Percentiles rank a stretch among this genome's conserved stretches.
These are phyloP conservation scores for Pseudogymnoascus sp. DNA, from an alignment of 2,329 filamentous ascomycete genomes.

Conservation along the genomic window DNA sequence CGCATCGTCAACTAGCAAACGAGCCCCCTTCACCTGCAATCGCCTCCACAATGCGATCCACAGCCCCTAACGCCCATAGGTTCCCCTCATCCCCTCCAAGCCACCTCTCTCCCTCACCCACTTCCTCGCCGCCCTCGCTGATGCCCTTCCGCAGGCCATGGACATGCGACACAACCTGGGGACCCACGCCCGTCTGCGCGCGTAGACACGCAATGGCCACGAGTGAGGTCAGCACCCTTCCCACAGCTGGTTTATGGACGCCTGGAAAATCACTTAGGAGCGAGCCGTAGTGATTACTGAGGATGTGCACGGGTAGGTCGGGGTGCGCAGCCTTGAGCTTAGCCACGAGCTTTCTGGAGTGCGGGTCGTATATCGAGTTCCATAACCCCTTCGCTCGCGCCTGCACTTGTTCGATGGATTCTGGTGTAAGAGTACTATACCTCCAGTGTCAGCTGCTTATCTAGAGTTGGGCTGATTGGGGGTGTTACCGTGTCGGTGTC, in stretches of 20 bases:
- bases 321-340: constrained; percentile 71
- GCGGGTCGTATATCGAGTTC: constrained; percentile 68
- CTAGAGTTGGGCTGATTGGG: neutral
- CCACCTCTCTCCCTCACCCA: constrained; percentile 47
- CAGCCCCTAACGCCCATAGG: constrained; percentile 51
- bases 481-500: constrained; percentile 37
- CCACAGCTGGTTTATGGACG: constrained; percentile 41
- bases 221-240: constrained; percentile 62
- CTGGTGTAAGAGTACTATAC: constrained; percentile 34
- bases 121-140: constrained; percentile 52
- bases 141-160: constrained; percentile 72
- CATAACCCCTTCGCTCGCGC: constrained; percentile 58
- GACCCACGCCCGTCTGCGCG: constrained; percentile 72
- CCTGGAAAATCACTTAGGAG: constrained; percentile 55
- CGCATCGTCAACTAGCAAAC: constrained; percentile 29
- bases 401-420: constrained; percentile 47
- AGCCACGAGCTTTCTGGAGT: constrained; percentile 60
- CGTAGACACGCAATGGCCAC: constrained; percentile 67
- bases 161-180: constrained; percentile 72
- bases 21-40: constrained; percentile 39
- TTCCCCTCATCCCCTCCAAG: constrained; percentile 57
- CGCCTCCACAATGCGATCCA: constrained; percentile 51
- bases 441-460: neutral
- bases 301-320: constrained; percentile 72
- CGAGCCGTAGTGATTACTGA: constrained; percentile 64